These are phyloP conservation scores for Fusarium caatingaense DNA, from an alignment of 2,329 filamentous ascomycete genomes.

Conservation along the genomic window DNA sequence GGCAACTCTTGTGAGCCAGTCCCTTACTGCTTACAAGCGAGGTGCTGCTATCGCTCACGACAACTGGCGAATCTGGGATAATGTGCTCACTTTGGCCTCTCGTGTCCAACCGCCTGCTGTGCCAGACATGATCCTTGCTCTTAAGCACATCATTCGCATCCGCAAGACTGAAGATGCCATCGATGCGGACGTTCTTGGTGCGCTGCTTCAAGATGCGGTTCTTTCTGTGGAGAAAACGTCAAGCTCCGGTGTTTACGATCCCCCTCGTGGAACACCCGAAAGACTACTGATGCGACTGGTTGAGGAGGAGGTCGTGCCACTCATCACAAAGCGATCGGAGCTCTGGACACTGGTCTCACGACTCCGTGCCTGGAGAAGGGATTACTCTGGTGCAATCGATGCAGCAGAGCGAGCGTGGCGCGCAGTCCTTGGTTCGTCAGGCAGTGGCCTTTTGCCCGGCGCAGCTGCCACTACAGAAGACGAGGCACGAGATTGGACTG, in stretches of 20 bases:
- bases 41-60: slow-evolving; percentile 85
- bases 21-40: slow-evolving; percentile 86
- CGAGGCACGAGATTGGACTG: slow-evolving; percentile 54
- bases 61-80: slow-evolving; percentile 96
- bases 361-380: slow-evolving; percentile 77
- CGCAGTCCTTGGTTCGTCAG: slow-evolving; percentile 67
- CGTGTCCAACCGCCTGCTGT: slow-evolving; percentile 81
- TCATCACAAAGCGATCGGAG: slow-evolving; percentile 82
- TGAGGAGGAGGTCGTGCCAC: slow-evolving; percentile 78
- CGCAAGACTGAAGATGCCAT: slow-evolving; percentile 82
- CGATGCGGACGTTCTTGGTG: slow-evolving; percentile 77
- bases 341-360: slow-evolving; percentile 82
- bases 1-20: slow-evolving; percentile 74
- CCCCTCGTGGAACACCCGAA: slow-evolving; percentile 67
- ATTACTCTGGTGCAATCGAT: slow-evolving; percentile 78
- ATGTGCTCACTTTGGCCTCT: slow-evolving; percentile 87
- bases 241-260: slow-evolving; percentile 48
- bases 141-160: slow-evolving; percentile 80
- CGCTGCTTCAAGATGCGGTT: slow-evolving; percentile 78
- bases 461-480: slow-evolving; percentile 51
- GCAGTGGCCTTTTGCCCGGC: slow-evolving; percentile 58
- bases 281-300: slow-evolving; percentile 76
- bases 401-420: slow-evolving; percentile 93
- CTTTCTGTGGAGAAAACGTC: slow-evolving; percentile 54
- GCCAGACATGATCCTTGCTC: slow-evolving; percentile 78